These are phyloP conservation scores for Penicillium goetzii DNA, from an alignment of 495 filamentous ascomycete genomes.

Conservation along the genomic window DNA sequence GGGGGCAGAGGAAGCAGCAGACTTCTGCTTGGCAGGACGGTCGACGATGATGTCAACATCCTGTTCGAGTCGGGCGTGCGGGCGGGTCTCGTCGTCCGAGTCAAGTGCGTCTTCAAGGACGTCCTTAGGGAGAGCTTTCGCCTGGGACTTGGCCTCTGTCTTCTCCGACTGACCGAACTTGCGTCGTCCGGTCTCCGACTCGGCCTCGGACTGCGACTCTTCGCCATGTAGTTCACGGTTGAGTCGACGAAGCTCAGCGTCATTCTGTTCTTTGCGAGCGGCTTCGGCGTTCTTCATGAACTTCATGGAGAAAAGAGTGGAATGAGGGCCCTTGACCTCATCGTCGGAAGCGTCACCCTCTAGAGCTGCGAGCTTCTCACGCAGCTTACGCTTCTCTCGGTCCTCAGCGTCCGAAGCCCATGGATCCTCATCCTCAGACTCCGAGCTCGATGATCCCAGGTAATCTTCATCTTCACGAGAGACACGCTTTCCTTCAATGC, in stretches of 20 bases:
- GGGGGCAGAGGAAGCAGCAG: conserved; percentile 15
- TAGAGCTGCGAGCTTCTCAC: conserved; percentile 62
- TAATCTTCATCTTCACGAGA: conserved; percentile 54
- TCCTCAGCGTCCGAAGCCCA: conserved; percentile 59
- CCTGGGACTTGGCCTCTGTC: conserved; percentile 28
- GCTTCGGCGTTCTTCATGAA: conserved; percentile 94
- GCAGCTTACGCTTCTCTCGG: conserved; percentile 53
- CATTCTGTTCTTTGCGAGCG: conserved; percentile 73
- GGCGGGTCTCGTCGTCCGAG: conserved; percentile 56
- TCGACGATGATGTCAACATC: conserved; percentile 30
- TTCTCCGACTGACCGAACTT: conserved; percentile 59
- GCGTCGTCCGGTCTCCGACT: conserved; percentile 63
- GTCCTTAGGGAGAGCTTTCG: conserved; percentile 38
- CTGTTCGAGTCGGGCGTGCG: conserved; percentile 31
- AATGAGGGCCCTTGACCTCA: conserved; percentile 44
- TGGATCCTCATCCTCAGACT: conserved; percentile 61
- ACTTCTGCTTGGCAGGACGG: conserved; percentile 31
- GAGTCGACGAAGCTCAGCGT: conserved; percentile 75
- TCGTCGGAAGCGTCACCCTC: conserved; percentile 45
- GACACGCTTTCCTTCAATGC: conserved; percentile 78
- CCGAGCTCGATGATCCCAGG: conserved; percentile 52
- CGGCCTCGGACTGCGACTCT: conserved; percentile 59
- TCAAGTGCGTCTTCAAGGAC: conserved; percentile 63
- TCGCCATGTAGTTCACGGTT: conserved; percentile 69
- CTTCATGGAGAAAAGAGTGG: conserved; percentile 71